Conservation (phyloP, 495 filamentous ascomycete genomes). For the Neurospora sp. region DNA sequence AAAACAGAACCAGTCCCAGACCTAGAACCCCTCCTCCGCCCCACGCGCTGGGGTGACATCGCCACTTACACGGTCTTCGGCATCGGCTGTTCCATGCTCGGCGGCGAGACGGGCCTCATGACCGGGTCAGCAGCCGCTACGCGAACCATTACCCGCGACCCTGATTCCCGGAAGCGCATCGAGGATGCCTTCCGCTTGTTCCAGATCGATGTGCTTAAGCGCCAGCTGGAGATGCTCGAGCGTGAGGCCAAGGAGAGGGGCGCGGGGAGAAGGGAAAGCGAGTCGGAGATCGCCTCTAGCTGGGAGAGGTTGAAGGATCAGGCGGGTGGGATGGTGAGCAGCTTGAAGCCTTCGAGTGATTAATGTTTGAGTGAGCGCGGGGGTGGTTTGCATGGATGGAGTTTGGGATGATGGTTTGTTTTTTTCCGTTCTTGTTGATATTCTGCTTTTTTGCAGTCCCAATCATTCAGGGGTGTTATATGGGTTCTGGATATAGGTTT, state of each 20-base stretch:
- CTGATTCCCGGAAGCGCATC: constrained; percentile 45
- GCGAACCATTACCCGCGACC: constrained; percentile 41
- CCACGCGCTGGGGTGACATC: constrained; percentile 48
- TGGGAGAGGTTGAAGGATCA: constrained; percentile 12
- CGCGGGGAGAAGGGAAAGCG: constrained; percentile 9
- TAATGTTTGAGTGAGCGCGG: not conserved
- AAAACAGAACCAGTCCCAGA: constrained; percentile 50
- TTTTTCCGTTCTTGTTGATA: not conserved
- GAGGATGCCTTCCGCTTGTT: constrained; percentile 56
- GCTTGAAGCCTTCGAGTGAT: not conserved
- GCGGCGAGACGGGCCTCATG: constrained; percentile 53
- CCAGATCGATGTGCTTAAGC: constrained; percentile 50
- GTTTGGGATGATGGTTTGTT: not conserved
- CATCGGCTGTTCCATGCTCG: constrained; percentile 50
- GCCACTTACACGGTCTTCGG: constrained; percentile 55
- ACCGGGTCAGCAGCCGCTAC: constrained; percentile 42
- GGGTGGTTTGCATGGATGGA: not conserved
- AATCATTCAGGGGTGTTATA: too few relatives aligned
- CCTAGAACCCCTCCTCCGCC: constrained; percentile 45
- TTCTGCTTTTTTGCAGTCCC: not conserved
- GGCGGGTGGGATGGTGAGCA: constrained; percentile 6
- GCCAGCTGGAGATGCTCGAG: constrained; percentile 47
- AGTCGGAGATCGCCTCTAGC: not conserved
- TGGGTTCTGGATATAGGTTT: not conserved
- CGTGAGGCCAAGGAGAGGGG: not conserved